Evolutionary conservation across 2,329 filamentous ascomycete species (phyloP), one percentile per base, ranked within the genome.

Genomic region (Penicillium sp.): DNA sequence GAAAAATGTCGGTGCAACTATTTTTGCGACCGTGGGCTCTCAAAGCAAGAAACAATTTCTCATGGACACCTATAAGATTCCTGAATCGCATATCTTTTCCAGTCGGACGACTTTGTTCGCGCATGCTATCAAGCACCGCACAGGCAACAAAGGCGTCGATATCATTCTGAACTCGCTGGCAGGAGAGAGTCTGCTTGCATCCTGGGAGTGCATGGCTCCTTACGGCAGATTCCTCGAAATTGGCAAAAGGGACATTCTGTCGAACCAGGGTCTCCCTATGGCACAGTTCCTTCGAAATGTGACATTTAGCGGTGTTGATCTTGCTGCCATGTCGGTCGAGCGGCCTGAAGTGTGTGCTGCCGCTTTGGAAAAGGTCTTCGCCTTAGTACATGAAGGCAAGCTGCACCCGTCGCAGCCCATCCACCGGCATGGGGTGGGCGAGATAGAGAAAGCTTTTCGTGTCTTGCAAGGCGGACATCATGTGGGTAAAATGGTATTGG

Each of bases 181-280:
- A 2, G 54, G 60, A 10, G 59, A 59, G 31, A 44, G 45, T 39
- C 44, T 60, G 15, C 58, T 52, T n/a, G 57, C 56, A 1, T 52
- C 54, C 10, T 26, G 59, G 26, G 24, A 41, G 16, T 60, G 57
- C 24, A 23, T 63, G 42, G 53, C 61, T 33, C 44, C 56, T 6
- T 61, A 55, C 15, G 62, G 62, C 1, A 16, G 42, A 26, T 63
- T 64, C 15, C 16, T 64, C 12, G 49, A 64, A 26, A 39, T 51
- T 2, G 43, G 47, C 4, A 34, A 34, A 8, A 38, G 38, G 4
- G 47, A 47, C 21, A 13, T 33, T 6, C 51, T 36, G 5, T 42
- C 34, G 3, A 43, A 54, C 47, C 1, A 51, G 41, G 12, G 23
- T 54, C 16, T 57, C 55, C 1, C 36, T 10, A 29, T 57, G 4